These are phyloP conservation scores for Jackrogersella minutella DNA, from an alignment of 495 filamentous ascomycete species.

Conservation along the genomic window DNA sequence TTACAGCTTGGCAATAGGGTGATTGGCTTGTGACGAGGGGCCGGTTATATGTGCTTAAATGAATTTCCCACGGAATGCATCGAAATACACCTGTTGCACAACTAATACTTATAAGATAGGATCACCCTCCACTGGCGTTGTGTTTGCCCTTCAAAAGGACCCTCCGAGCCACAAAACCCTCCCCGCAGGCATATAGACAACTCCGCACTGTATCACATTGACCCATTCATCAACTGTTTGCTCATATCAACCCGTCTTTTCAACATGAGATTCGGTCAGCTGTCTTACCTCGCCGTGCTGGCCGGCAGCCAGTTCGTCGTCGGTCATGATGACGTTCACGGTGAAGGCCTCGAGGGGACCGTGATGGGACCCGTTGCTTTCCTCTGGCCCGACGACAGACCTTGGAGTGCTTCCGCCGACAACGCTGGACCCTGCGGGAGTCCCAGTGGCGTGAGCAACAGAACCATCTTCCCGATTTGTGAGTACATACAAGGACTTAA, in stretches of 20 bases:
- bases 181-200: constrained; percentile 10
- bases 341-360: constrained; percentile 43
- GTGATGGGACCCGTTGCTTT: constrained; percentile 63
- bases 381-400: constrained; percentile 59
- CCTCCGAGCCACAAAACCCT: constrained; percentile 19
- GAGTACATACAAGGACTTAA: neutral
- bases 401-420: constrained; percentile 55
- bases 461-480: constrained; percentile 56
- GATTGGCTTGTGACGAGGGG: constrained; percentile 39
- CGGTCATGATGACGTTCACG: constrained; percentile 33
- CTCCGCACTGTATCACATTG: constrained; percentile 2
- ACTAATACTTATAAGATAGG: constrained; percentile 32
- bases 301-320: constrained; percentile 26
- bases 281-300: constrained; percentile 29
- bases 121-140: constrained; percentile 16
- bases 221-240: neutral
- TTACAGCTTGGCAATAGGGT: constrained; percentile 24
- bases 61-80: constrained; percentile 24
- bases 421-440: constrained; percentile 60
- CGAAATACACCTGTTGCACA: constrained; percentile 8
- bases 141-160: constrained; percentile 10
- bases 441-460: constrained; percentile 46
- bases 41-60: constrained; percentile 40
- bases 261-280: constrained; percentile 39
- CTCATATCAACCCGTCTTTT: constrained; percentile 5